Base-by-base conservation (phyloP, 257 asterid genomes). In the Solanum chmielewskii region DNA sequence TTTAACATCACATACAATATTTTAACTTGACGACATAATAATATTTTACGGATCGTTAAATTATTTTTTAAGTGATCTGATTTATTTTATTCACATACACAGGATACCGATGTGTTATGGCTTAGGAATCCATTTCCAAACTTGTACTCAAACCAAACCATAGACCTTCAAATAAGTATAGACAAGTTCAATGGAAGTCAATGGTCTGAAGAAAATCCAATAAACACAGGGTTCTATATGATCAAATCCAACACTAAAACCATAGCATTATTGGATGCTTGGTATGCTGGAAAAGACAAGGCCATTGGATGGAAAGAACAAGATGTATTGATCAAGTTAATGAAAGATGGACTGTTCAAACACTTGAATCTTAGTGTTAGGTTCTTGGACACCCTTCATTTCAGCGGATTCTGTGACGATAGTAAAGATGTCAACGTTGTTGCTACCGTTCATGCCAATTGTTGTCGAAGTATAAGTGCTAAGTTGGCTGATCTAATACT, bases 21-120 rank as follows among this genome's bases (percentile, higher is more conserved):
- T 64, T 12, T 66, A 25, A 66, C 20, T 12, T 66, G 35, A 25
- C 13, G 18, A 52, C 23, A 16, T 13, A 66, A 66, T 35, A 35
- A 35, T 5, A 1, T 68, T 68, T 68, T 68, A 25, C 7, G 1
- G 1, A 62, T 9, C 0, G 70, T 1, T n/a, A 62, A 62, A 62
- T 27, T 25, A 11, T 11, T 8, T 68, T 31, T 16, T 3, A 31
- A 10, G 3, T 31, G 77, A 70, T 10, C 42, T 70, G 1, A 70
- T 74, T 80, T 47, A 29, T 27, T 16, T 9, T 80, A 10, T 29
- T 18, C 29, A 29, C 39, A 27, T 13, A 78, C 6, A 18, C 93
- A 94, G 98, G 98, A 95, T 66, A 76, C 91, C 0, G 98, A 95
- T 86, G 88, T 95, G 47, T 5, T 93, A 56, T 94, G 98, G 98